Percentiles rank a stretch among this genome's conserved stretches.
phyloP scores from a whole-genome alignment of 345 rosid genomes.

The Syzygium grande region DNA sequence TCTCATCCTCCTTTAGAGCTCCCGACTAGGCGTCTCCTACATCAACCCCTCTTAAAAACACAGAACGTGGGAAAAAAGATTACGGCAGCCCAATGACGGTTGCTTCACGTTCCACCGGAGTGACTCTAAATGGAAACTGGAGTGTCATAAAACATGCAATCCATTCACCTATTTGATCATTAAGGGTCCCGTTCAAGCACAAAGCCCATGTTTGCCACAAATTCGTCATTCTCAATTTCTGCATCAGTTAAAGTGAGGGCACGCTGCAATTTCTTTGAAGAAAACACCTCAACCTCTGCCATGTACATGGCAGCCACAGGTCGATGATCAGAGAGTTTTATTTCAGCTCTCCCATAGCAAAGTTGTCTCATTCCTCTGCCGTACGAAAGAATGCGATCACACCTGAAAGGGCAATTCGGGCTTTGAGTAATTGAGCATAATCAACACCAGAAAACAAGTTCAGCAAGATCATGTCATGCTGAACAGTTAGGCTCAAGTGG shows the following conservation, averaged over 20 bases:
- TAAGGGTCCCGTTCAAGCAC: constrained; percentile 4
- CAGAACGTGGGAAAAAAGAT: neutral
- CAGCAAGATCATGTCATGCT: neutral
- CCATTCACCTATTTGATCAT: neutral
- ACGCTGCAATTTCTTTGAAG: constrained; percentile 62
- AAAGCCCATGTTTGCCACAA: constrained; percentile 12
- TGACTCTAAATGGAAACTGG: neutral
- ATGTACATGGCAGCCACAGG: constrained; percentile 79
- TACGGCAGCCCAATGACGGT: neutral
- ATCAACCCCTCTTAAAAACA: neutral
- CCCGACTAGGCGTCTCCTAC: neutral
- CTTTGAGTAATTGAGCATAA: neutral
- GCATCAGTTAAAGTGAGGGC: constrained; percentile 86
- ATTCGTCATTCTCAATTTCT: constrained; percentile 57
- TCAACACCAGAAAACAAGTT: neutral
- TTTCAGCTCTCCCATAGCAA: constrained; percentile 63
- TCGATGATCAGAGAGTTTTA: constrained; percentile 82
- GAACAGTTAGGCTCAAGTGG: neutral
- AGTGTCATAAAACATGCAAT: neutral
- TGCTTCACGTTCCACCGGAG: neutral
- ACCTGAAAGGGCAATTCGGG: constrained; percentile 30
- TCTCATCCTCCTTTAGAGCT: neutral
- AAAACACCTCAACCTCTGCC: constrained; percentile 88
- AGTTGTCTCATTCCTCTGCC: constrained; percentile 83
- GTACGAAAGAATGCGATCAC: constrained; percentile 73